Conservation (phyloP, 495 filamentous ascomycete species). For the Tuber borchii region DNA sequence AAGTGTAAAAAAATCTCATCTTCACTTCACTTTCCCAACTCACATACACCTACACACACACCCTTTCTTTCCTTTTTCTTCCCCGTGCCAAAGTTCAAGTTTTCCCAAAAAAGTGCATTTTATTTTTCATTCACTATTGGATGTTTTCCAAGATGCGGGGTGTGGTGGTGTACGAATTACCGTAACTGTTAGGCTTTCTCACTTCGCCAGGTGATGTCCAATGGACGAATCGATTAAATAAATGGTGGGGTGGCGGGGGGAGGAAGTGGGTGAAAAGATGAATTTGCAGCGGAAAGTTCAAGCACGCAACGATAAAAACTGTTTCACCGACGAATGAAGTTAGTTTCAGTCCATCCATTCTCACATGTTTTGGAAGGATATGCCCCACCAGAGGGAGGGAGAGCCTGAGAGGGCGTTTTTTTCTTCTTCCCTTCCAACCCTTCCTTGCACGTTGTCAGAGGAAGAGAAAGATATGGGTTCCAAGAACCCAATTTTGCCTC, state of each 20-base stretch:
- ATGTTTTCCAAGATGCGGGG: background rate
- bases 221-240: background rate
- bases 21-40: background rate
- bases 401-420: background rate
- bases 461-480: background rate
- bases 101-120: background rate
- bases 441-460: background rate
- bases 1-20: background rate
- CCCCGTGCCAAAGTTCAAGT: background rate
- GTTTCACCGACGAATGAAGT: background rate
- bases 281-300: background rate
- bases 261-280: background rate
- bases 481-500: background rate
- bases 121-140: background rate
- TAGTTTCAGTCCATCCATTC: background rate
- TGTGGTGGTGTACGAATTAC: background rate
- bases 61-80: background rate
- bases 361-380: background rate
- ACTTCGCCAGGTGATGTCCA: background rate
- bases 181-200: background rate
- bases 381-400: background rate
- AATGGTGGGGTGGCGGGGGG: background rate
- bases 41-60: background rate
- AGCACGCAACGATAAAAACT: background rate
- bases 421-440: background rate